phyloP scores from a whole-genome alignment of 768 basidiomycete genomes.

The Phlebiopsis flavidoalba region DNA sequence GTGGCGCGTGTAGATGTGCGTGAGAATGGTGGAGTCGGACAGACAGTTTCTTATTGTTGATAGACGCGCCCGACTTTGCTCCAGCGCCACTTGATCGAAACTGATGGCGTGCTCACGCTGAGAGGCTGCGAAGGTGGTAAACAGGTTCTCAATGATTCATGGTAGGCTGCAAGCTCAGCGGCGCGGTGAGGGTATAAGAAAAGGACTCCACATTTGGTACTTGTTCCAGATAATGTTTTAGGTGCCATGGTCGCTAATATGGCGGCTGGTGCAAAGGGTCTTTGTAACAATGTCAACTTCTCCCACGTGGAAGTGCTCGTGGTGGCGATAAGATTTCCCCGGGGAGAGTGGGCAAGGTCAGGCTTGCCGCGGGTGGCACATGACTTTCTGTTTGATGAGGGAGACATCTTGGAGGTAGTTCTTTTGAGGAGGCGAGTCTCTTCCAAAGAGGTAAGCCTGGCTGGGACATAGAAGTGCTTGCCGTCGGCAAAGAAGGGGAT shows the following conservation, averaged over 20 bases:
- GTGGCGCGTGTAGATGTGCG: conserved; percentile 3
- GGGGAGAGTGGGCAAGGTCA: background rate
- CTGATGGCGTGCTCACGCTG: conserved; percentile 18
- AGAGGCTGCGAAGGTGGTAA: background rate
- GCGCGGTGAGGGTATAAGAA: background rate
- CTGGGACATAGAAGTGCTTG: background rate
- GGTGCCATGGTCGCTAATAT: background rate
- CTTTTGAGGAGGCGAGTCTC: background rate
- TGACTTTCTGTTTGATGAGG: background rate
- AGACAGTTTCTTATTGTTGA: conserved; percentile 15
- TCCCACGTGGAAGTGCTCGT: background rate
- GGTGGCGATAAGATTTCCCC: background rate
- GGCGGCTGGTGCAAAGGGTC: no score
- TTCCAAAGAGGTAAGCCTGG: background rate
- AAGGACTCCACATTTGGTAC: background rate
- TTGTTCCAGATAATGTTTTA: background rate
- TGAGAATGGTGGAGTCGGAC: conserved; percentile 18
- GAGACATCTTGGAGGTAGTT: background rate
- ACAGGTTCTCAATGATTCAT: background rate
- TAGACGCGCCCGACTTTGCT: conserved; percentile 17
- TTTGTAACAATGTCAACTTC: background rate
- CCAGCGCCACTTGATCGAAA: conserved; percentile 28
- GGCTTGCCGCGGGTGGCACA: background rate
- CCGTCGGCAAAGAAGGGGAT: background rate
- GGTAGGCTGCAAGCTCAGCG: background rate